Evolutionary conservation across 73 alveolate genomes (phyloP), one percentile per base, ranked within the genome.

Genomic region (Paramecium pentaurelia): DNA sequence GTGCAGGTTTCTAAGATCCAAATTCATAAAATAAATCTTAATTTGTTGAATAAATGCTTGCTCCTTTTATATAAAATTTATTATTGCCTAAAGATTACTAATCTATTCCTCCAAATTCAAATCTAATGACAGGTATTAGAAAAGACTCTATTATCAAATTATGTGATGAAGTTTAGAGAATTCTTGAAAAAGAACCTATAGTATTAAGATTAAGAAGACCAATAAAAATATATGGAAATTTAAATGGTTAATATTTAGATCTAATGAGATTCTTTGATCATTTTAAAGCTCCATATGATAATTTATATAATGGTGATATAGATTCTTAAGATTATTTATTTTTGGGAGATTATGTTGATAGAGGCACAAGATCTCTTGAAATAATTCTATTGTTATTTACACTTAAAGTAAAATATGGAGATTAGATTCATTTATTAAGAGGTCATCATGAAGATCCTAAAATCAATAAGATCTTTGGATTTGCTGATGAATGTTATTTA

Each of bases 241-340:
- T 98, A 58, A 99, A 98, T 86, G 99, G 99, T 11, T 98, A 98
- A 93, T 98, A 95, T 92, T 94, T 94, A 58, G 99, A 98, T 95
- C 92, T 98, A 34, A 98, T 98, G 99, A 95, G 99, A 68, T 98
- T 98, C 91, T 98, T 97, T 92, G 99, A 98, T 89, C 94, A 88
- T 37, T 88, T 88, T 75, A 80, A 80, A 4, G 90, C 94, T 40
- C 94, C 94, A 1, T 88, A 80, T 44, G 94, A 88, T 38, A 80
- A 88, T 71, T n/a, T 80, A n/a, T 73, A 45, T 20, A 86, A 84
- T 80, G 93, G 93, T 1, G 95, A 91, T 83, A 80, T 91, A 0
- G 95, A 91, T 34, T 45, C 93, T 58, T 73, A 80, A 30, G 95
- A 95, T 60, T 96, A 96, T 86, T 70, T 96, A 36, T 96, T 96